Conservation (phyloP, 1,284 basidiomycete genomes). For the Moesziomyces sp. region DNA sequence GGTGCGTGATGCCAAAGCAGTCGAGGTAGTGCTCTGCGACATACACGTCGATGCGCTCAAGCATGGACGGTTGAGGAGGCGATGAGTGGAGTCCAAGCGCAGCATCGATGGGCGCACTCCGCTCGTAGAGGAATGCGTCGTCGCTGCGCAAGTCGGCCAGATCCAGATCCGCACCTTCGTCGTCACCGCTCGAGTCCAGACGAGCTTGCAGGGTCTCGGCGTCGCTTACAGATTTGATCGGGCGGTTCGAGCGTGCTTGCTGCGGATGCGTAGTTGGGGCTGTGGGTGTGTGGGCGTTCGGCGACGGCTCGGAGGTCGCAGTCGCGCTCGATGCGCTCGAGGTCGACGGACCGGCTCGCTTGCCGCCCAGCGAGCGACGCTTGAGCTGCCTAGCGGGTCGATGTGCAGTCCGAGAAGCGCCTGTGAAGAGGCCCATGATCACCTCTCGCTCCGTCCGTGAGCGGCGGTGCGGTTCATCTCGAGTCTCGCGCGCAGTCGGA, state of each 20-base stretch:
- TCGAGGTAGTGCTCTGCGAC: slow-evolving; percentile 30
- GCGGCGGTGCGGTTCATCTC: slow-evolving; percentile 1
- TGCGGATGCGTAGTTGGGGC: not conserved
- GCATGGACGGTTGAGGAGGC: not conserved
- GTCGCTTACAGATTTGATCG: too few species aligned
- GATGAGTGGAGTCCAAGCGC: slow-evolving; percentile 15
- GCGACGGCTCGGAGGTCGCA: not conserved
- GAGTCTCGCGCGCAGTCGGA: not conserved
- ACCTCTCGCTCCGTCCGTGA: slow-evolving; percentile 3
- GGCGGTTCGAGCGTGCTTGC: not conserved
- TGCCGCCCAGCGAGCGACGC: slow-evolving; percentile 29
- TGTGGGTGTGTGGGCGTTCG: not conserved
- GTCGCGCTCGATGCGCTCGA: not conserved
- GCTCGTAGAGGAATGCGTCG: slow-evolving; percentile 25
- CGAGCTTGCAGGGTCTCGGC: not conserved
- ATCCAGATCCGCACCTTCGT: slow-evolving; percentile 18
- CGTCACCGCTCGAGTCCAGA: not conserved
- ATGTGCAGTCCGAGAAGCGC: slow-evolving; percentile 5
- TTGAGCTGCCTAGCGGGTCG: slow-evolving; percentile 17
- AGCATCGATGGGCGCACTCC: slow-evolving; percentile 6
- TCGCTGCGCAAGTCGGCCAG: slow-evolving; percentile 30
- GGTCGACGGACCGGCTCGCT: not conserved
- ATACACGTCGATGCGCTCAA: slow-evolving; percentile 23
- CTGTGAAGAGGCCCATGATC: slow-evolving; percentile 35
- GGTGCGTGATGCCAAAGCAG: slow-evolving; percentile 29